These are phyloP conservation scores for Aspergillus persii DNA, from an alignment of 2,329 filamentous ascomycete genomes.

Conservation along the genomic window DNA sequence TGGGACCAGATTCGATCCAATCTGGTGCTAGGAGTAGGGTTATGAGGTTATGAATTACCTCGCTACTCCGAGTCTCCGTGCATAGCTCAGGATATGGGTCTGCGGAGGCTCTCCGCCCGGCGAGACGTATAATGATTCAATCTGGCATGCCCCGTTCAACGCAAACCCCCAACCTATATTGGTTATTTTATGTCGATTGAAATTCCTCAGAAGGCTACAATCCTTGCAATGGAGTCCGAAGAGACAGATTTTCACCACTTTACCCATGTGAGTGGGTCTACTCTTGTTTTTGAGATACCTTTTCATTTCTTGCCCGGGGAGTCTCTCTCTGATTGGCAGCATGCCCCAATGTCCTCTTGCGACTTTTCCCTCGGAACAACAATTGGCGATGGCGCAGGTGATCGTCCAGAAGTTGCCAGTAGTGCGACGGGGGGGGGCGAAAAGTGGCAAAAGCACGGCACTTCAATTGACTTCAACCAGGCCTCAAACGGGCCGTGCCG, in stretches of 20 bases:
- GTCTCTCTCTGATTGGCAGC: background rate
- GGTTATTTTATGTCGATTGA: too few species aligned
- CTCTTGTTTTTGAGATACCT: background rate
- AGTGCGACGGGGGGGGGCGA: background rate
- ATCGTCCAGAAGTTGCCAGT: background rate
- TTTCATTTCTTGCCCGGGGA: too few species aligned
- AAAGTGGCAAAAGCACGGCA: conserved; percentile 6
- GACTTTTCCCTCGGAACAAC: background rate
- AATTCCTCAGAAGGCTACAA: too few species aligned
- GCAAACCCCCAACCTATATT: too few species aligned
- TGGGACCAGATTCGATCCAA: background rate
- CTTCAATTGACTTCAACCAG: background rate
- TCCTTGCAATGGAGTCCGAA: too few species aligned
- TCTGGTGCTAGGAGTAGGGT: background rate
- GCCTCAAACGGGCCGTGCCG: conserved; percentile 17
- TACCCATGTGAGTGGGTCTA: background rate
- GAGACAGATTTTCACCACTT: too few species aligned
- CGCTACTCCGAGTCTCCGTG: too few species aligned
- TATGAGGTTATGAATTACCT: background rate
- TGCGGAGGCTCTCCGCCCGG: too few species aligned
- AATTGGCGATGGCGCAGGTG: background rate
- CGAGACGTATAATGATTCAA: too few species aligned
- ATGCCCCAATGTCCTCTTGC: background rate
- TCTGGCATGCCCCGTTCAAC: too few species aligned
- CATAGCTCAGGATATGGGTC: too few species aligned